Evolutionary conservation across 1,139 yeast genomes (phyloP).

Genomic region (Debaryomyces psychrophilus): DNA sequence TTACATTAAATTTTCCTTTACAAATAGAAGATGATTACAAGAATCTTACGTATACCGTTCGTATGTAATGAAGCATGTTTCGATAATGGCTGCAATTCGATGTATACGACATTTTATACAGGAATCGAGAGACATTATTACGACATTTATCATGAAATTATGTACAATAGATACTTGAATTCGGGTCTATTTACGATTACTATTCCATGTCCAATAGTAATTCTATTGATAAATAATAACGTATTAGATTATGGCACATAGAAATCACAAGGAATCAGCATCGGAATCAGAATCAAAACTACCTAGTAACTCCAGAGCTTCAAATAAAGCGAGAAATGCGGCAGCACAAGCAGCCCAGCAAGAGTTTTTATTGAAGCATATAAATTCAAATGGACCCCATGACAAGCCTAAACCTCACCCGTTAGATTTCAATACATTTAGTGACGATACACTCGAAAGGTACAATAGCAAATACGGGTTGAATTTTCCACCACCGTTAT

Average conservation of each 20-base stretch:
- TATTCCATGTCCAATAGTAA: not conserved
- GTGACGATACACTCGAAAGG: slow-evolving; percentile 56
- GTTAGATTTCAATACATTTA: slow-evolving; percentile 61
- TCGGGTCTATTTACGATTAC: not conserved
- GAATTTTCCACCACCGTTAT: slow-evolving; percentile 53
- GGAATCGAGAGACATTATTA: not conserved
- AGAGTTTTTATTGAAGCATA: slow-evolving; percentile 58
- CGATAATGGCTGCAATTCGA: not conserved
- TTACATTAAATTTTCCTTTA: too few species aligned
- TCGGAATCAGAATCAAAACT: slow-evolving; percentile 48
- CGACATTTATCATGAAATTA: slow-evolving; percentile 1
- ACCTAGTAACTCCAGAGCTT: slow-evolving; percentile 37
- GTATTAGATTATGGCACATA: slow-evolving; percentile 12
- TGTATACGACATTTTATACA: not conserved
- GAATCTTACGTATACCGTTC: too few species aligned
- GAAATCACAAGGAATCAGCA: slow-evolving; percentile 37
- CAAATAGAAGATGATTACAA: too few species aligned
- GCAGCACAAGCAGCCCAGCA: slow-evolving; percentile 64
- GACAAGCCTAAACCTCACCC: slow-evolving; percentile 54
- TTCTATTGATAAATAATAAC: not conserved
- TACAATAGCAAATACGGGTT: slow-evolving; percentile 58
- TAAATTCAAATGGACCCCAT: slow-evolving; percentile 65
- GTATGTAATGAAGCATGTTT: too few species aligned
- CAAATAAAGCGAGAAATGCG: slow-evolving; percentile 57
- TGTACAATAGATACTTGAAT: not conserved